These are phyloP conservation scores for Saxophila tyrrhenica DNA, from an alignment of 495 filamentous ascomycete species.

Conservation along the genomic window DNA sequence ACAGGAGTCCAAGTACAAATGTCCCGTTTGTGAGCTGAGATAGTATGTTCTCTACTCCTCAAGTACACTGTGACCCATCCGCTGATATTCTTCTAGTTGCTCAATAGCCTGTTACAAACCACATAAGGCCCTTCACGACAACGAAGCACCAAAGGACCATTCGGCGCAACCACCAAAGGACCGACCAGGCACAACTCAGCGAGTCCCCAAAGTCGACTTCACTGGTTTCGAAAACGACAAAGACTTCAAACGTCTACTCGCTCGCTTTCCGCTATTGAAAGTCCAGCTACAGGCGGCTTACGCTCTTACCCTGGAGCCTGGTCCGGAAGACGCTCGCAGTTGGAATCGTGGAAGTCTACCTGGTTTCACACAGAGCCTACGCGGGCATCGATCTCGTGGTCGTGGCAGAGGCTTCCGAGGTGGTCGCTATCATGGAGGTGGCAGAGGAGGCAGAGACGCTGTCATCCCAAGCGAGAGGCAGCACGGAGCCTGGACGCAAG, in stretches of 20 bases:
- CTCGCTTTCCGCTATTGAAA: slow-evolving; percentile 22
- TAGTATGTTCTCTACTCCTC: slow-evolving; percentile 21
- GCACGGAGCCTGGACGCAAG: slow-evolving; percentile 25
- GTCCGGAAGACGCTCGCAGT: slow-evolving; percentile 13
- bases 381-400: slow-evolving; percentile 36
- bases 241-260: slow-evolving; percentile 21
- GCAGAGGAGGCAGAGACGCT: slow-evolving; percentile 30
- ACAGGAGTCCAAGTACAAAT: slow-evolving; percentile 31
- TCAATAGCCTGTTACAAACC: slow-evolving; percentile 22
- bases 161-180: slow-evolving; percentile 1
- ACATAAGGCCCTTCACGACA: too few species aligned
- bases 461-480: slow-evolving; percentile 24
- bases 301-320: slow-evolving; percentile 25
- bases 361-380: neutral
- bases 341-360: slow-evolving; percentile 14
- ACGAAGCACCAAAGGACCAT: neutral
- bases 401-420: slow-evolving; percentile 43
- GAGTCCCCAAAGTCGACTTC: slow-evolving; percentile 23
- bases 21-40: slow-evolving; percentile 28
- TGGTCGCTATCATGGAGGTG: slow-evolving; percentile 33
- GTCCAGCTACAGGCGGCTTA: slow-evolving; percentile 21
- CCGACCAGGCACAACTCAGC: slow-evolving; percentile 18
- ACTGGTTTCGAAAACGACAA: slow-evolving; percentile 21
- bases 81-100: slow-evolving; percentile 15
- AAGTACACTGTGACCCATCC: too few species aligned